Conservation (phyloP, 106 monocot genomes). For the Cymbidium sinense region DNA sequence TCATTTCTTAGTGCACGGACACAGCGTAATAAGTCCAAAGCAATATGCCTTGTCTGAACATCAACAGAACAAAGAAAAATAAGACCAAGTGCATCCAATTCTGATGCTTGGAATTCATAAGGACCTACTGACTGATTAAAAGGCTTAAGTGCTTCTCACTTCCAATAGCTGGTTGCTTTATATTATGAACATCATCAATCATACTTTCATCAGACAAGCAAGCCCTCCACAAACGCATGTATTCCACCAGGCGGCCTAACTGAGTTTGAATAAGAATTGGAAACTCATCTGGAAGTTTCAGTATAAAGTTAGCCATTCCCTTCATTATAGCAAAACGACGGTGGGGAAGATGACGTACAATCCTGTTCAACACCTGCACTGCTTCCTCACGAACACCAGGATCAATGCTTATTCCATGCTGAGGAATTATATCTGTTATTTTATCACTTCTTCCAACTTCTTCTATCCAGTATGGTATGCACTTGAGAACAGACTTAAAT, state of each 20-base stretch:
- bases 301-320: constrained; percentile 94
- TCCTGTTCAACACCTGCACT: constrained; percentile 82
- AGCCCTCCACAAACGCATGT: constrained; percentile 88
- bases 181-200: constrained; percentile 36
- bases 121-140: constrained; percentile 48
- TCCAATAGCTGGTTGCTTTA: constrained; percentile 32
- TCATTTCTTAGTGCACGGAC: constrained; percentile 79
- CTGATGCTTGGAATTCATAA: constrained; percentile 68
- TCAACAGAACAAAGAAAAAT: constrained; percentile 94
- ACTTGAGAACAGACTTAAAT: constrained; percentile 94
- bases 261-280: constrained; percentile 95
- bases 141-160: constrained; percentile 30
- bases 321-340: constrained; percentile 89
- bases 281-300: constrained; percentile 96
- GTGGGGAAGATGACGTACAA: constrained; percentile 80
- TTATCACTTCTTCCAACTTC: constrained; percentile 92
- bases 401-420: constrained; percentile 97
- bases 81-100: constrained; percentile 97
- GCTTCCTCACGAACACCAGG: constrained; percentile 99
- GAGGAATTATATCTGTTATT: constrained; percentile 98
- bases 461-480: constrained; percentile 92
- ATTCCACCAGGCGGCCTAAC: constrained; percentile 76
- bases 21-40: constrained; percentile 79
- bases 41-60: constrained; percentile 94
- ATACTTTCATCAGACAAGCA: constrained; percentile 77